phyloP scores from a whole-genome alignment of 305 asterid species.

The Solanum hybrid region DNA sequence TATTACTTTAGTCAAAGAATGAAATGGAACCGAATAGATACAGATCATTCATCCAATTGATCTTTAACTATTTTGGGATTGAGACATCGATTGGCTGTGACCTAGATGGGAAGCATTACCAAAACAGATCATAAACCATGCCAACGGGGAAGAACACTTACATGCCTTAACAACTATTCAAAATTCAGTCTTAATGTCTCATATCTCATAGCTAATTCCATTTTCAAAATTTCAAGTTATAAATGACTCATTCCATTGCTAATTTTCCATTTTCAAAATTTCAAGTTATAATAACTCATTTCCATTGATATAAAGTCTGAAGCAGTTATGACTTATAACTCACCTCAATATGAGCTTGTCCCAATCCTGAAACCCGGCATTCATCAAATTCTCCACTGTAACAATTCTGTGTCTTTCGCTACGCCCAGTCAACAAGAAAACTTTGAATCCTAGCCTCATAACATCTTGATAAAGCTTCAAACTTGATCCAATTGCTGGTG shows the following conservation, averaged over 20 bases:
- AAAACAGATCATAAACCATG: not conserved
- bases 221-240: not conserved
- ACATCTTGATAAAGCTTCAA: conserved; percentile 65
- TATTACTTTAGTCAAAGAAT: not conserved
- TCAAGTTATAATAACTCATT: not conserved
- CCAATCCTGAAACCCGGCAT: conserved; percentile 57
- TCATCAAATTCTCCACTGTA: conserved; percentile 48
- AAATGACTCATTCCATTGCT: not conserved
- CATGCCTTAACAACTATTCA: not conserved
- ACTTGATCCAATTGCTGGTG: conserved; percentile 48
- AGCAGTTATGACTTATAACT: not conserved
- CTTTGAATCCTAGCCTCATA: conserved; percentile 49
- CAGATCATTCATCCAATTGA: not conserved
- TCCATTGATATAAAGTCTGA: not conserved
- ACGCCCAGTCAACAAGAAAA: conserved; percentile 63
- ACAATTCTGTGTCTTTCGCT: conserved; percentile 46
- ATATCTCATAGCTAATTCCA: not conserved
- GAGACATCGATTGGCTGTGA: not conserved
- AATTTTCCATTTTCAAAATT: not conserved
- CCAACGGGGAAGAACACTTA: not conserved
- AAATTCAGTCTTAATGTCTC: not conserved
- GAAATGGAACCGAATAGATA: not conserved
- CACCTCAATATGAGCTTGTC: conserved; percentile 67
- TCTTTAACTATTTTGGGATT: not conserved
- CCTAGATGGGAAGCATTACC: not conserved